Percentiles rank a stretch among this genome's conserved stretches.
Evolutionary conservation across 2,329 filamentous ascomycete species (phyloP).

Genomic region (Fusarium veterinarium): DNA sequence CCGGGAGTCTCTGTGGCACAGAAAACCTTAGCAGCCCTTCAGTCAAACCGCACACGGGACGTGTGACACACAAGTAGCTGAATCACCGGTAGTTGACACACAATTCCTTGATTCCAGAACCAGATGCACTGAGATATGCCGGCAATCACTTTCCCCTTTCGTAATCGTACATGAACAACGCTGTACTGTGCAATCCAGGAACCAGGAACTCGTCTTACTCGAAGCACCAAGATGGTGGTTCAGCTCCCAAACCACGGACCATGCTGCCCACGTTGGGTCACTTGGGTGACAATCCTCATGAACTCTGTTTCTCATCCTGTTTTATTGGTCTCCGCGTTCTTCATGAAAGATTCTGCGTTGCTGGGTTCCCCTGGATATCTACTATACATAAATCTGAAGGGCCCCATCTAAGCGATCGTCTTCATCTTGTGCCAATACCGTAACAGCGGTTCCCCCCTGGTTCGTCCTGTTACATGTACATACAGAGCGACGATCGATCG

Average conservation of each 20-base stretch:
- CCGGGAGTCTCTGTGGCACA: background rate
- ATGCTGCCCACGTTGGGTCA: background rate
- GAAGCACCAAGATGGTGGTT: slow-evolving; percentile 13
- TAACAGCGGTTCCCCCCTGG: slow-evolving; percentile 4
- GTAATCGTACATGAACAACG: background rate
- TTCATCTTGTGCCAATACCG: background rate
- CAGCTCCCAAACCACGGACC: slow-evolving; percentile 22
- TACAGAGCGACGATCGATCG: slow-evolving; percentile 20
- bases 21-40: background rate
- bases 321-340: background rate
- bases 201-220: slow-evolving; percentile 7
- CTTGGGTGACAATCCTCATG: slow-evolving; percentile 1
- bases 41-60: background rate
- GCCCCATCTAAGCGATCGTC: background rate
- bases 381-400: slow-evolving; percentile 21
- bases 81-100: slow-evolving; percentile 12
- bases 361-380: slow-evolving; percentile 1
- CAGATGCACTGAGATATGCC: background rate
- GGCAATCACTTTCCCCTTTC: slow-evolving; percentile 15
- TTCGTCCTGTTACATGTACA: background rate
- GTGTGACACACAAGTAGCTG: slow-evolving; percentile 9
- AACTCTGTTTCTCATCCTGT: slow-evolving; percentile 17
- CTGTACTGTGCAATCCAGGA: slow-evolving; percentile 1
- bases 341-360: slow-evolving; percentile 1
- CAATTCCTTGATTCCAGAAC: slow-evolving; percentile 6